A percentile compares a stretch with the other conserved stretches of the same genome.
Evolutionary conservation across 192 early-diverging fungal genomes (phyloP).

Genomic region (Coemansia sp.): DNA sequence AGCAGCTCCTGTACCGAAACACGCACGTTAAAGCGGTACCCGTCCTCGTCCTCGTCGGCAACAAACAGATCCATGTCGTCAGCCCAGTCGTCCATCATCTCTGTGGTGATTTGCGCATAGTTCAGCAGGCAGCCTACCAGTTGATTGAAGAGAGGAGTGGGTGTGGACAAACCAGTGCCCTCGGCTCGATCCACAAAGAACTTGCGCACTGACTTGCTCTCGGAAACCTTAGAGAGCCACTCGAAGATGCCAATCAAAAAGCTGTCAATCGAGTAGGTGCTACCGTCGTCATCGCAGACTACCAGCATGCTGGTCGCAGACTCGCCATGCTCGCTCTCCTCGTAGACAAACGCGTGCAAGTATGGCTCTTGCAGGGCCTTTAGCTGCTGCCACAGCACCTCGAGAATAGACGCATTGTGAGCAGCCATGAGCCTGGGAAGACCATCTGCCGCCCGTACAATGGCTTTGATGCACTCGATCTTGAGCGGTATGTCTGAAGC

Average conservation of each 20-base stretch:
- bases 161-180: not conserved
- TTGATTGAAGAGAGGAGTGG: slow-evolving; percentile 57
- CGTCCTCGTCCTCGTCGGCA: slow-evolving; percentile 89
- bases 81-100: slow-evolving; percentile 76
- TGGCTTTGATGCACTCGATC: slow-evolving; percentile 39
- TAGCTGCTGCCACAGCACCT: slow-evolving; percentile 44
- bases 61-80: slow-evolving; percentile 86
- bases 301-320: slow-evolving; percentile 36
- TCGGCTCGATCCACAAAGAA: slow-evolving; percentile 29
- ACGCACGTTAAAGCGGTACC: slow-evolving; percentile 81
- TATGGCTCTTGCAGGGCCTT: slow-evolving; percentile 35
- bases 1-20: slow-evolving; percentile 79
- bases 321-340: slow-evolving; percentile 37
- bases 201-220: slow-evolving; percentile 33
- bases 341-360: slow-evolving; percentile 47
- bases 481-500: slow-evolving; percentile 43
- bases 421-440: slow-evolving; percentile 31
- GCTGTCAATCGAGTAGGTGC: slow-evolving; percentile 24
- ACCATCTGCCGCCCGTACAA: slow-evolving; percentile 32
- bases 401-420: slow-evolving; percentile 24
- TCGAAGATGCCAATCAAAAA: slow-evolving; percentile 46
- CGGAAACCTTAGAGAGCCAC: slow-evolving; percentile 39
- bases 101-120: slow-evolving; percentile 82
- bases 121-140: slow-evolving; percentile 60
- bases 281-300: slow-evolving; percentile 38